phyloP scores from a whole-genome alignment of 306 rosid genomes.

The Vigna hirtella region DNA sequence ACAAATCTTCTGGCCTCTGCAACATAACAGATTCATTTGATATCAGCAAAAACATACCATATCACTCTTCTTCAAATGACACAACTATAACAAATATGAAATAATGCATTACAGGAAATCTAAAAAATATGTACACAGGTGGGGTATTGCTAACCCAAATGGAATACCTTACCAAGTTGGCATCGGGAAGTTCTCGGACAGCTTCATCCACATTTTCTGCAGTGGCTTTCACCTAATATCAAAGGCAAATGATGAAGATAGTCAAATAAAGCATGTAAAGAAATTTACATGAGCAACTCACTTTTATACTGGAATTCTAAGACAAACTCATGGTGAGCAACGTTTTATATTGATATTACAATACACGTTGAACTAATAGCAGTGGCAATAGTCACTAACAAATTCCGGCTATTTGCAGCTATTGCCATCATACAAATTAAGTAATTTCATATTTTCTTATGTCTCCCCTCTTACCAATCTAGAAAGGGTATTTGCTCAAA shows the following conservation, averaged over 20 bases:
- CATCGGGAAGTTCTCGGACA: slow-evolving; percentile 98
- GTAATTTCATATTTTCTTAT: no score
- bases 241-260: slow-evolving; percentile 26
- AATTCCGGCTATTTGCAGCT: no score
- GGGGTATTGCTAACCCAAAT: slow-evolving; percentile 36
- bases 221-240: slow-evolving; percentile 80
- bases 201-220: slow-evolving; percentile 90
- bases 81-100: slow-evolving; percentile 3
- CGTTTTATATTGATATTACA: not conserved
- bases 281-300: not conserved
- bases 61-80: slow-evolving; percentile 25
- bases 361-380: not conserved
- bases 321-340: not conserved
- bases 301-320: not conserved
- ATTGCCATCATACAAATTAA: no score
- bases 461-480: no score
- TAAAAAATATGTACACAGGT: not conserved
- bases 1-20: slow-evolving; percentile 91
- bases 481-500: no score
- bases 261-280: not conserved
- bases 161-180: slow-evolving; percentile 94
- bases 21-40: slow-evolving; percentile 41
- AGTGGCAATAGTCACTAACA: no score
- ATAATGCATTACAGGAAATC: slow-evolving; percentile 4
- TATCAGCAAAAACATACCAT: slow-evolving; percentile 18